These are phyloP conservation scores for Thyridium curvatum DNA, from an alignment of 2,329 filamentous ascomycete species.

Conservation along the genomic window DNA sequence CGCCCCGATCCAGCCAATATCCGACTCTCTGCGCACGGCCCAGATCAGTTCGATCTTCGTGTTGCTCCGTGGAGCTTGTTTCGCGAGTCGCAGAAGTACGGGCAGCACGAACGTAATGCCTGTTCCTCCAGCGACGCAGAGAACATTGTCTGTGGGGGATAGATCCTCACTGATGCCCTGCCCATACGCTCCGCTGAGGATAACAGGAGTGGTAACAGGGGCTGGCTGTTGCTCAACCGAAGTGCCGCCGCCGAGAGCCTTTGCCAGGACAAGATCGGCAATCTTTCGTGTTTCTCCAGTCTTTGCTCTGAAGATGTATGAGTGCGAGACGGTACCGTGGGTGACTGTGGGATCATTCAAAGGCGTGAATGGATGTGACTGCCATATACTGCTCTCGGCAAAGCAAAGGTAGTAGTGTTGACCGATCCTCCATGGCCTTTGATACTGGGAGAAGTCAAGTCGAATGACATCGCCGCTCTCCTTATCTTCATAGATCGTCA, in stretches of 20 bases:
- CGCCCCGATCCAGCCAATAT: conserved; percentile 50
- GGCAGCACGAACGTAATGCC: conserved; percentile 53
- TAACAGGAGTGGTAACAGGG: conserved; percentile 40
- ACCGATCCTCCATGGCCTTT: conserved; percentile 57
- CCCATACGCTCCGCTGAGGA: conserved; percentile 61
- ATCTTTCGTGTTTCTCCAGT: conserved; percentile 53
- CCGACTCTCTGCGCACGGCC: conserved; percentile 48
- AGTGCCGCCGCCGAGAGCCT: conserved; percentile 21
- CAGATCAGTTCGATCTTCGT: conserved; percentile 57
- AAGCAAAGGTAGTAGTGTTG: conserved; percentile 71
- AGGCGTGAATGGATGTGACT: conserved; percentile 66
- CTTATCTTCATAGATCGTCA: conserved; percentile 47
- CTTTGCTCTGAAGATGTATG: conserved; percentile 52
- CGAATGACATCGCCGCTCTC: conserved; percentile 57
- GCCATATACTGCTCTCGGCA: conserved; percentile 60
- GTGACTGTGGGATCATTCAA: conserved; percentile 42
- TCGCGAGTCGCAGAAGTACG: conserved; percentile 32
- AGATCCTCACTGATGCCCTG: conserved; percentile 36
- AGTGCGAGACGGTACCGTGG: conserved; percentile 37
- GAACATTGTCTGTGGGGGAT: conserved; percentile 35
- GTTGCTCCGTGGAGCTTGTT: conserved; percentile 20
- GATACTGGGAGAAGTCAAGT: conserved; percentile 57
- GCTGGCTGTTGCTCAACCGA: conserved; percentile 7
- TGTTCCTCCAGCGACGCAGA: conserved; percentile 51
- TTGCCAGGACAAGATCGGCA: conserved; percentile 31